Evolutionary conservation across 148 eudicot species (phyloP), one percentile per base, ranked within the genome.

Genomic region (Vaccinium darrowii): DNA sequence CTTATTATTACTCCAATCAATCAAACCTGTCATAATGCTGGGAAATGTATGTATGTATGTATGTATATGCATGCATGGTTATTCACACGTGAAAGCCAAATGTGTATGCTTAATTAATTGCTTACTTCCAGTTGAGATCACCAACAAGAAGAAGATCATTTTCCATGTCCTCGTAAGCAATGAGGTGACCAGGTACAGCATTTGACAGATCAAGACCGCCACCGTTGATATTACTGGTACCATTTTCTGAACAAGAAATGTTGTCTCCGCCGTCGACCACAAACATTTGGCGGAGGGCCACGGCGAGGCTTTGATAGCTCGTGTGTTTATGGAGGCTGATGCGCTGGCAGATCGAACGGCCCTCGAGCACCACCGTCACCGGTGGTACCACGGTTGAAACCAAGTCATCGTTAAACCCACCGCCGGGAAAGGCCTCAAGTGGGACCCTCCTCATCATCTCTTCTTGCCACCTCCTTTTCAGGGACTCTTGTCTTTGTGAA

Each of bases 71-170:
- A 43, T 43, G 47, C 47, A 43, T 65, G 43, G 30, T 12, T 51
- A 5, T 27, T 19, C 7, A 18, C 10, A 25, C 16, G 73, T 13
- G 3, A 67, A 67, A 43, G 47, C 73, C 14, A 67, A 25, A 5
- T 10, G 7, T 15, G 18, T 51, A 9, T 8, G 53, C 11, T 8
- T 63, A 8, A 43, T 43, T 43, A 43, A 43, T 43, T 23, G 87
- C 95, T 62, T 94, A 95, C 98, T 93, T 94, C 97, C 97, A 95
- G 19, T 91, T 88, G 33, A 95, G 97, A 82, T 95, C 98, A 85
- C 98, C 98, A 80, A 89, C 98, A 73, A 95, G 95, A 72, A 95
- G 95, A 58, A 95, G 97, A 89, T 95, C 98, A 89, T 94, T 95
- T 69, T 95, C 98, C 82, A 90, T 85, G 84, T 95, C 98, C 81